phyloP scores from a whole-genome alignment of 208 protist species.

The Trypanosoma scelopori region DNA sequence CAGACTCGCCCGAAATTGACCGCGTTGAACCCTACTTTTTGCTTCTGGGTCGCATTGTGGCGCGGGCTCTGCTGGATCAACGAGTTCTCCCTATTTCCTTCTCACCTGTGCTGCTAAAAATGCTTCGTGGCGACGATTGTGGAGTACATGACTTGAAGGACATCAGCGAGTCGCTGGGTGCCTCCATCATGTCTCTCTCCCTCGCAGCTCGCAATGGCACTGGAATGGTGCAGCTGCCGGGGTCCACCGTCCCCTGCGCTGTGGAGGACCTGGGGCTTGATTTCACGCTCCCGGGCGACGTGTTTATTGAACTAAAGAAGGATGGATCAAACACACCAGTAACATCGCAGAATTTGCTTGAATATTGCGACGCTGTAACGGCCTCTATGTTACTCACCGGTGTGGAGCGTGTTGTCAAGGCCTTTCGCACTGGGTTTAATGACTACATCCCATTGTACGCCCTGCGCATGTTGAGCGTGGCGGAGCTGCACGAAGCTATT shows the following conservation, averaged over 20 bases:
- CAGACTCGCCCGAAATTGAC: constrained; percentile 27
- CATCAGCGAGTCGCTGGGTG: constrained; percentile 52
- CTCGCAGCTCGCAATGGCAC: constrained; percentile 22
- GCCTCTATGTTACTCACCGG: constrained; percentile 55
- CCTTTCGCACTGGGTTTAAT: constrained; percentile 67
- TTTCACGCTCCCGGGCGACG: constrained; percentile 81
- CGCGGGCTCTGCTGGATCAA: constrained; percentile 74
- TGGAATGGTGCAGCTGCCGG: constrained; percentile 31
- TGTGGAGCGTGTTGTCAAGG: constrained; percentile 51
- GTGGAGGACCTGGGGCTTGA: constrained; percentile 67
- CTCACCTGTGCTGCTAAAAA: constrained; percentile 62
- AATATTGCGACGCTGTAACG: constrained; percentile 76
- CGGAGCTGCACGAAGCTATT: constrained; percentile 67
- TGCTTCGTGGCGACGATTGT: constrained; percentile 77
- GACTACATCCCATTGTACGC: constrained; percentile 72
- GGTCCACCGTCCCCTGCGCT: constrained; percentile 26
- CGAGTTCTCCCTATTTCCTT: constrained; percentile 74
- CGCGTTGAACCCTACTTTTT: constrained; percentile 39
- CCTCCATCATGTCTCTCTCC: constrained; percentile 48
- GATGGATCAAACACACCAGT: constrained; percentile 45
- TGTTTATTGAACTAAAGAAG: constrained; percentile 46
- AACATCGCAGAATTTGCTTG: constrained; percentile 51
- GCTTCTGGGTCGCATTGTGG: constrained; percentile 77
- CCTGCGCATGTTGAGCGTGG: constrained; percentile 58
- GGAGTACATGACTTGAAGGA: constrained; percentile 61